Evolutionary conservation across 352 stramenopile species (phyloP), one percentile per base, ranked within the genome.

Genomic region (Aphanomyces cochlioides): DNA sequence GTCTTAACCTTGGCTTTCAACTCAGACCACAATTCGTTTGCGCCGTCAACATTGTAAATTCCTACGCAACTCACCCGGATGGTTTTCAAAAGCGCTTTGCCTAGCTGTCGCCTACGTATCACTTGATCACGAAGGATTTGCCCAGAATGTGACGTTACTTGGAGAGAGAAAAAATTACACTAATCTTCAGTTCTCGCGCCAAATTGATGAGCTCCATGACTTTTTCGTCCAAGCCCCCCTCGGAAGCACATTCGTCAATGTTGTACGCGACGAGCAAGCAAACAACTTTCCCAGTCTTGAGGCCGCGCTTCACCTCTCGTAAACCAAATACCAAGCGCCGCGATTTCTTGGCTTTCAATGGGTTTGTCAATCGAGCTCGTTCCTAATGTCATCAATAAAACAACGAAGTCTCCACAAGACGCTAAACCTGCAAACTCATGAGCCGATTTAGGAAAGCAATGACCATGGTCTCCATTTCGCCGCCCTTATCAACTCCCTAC

Each of bases 21-120:
- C 7, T 61, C 47, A n/a, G 12, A 19, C 64, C 64, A 95, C n/a
- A 95, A 71, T 10, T 98, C 90, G 69, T 98, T 87, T 1, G 93
- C 96, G n/a, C 96, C 96, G 59, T 98, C 92, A 15, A 94, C 81
- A 43, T 90, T 98, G 81, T 98, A 97, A 3, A 99, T 79, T 10
- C 92, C 96, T 15, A 98, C 84, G 45, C 96, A 97, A 68, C 90
- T 97, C 36, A 98, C 85, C 47, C 97, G 96, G 17, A 98, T 91
- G 12, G 75, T 90, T 72, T 98, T 99, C 19, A 90, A 88, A 8
- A 99, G 47, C 1, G 90, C 83, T 67, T 92, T 95, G 0, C 96
- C 96, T 0, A 99, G 72, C 66, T 90, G 93, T 34, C 92, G 75
- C 73, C 96, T 98, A 60, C 60, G 71, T 86, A 92, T 10, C 89